A percentile compares a stretch with the other conserved stretches of the same genome.
Conservation (phyloP, 2,329 filamentous ascomycete species). For the Botrytis aclada region DNA sequence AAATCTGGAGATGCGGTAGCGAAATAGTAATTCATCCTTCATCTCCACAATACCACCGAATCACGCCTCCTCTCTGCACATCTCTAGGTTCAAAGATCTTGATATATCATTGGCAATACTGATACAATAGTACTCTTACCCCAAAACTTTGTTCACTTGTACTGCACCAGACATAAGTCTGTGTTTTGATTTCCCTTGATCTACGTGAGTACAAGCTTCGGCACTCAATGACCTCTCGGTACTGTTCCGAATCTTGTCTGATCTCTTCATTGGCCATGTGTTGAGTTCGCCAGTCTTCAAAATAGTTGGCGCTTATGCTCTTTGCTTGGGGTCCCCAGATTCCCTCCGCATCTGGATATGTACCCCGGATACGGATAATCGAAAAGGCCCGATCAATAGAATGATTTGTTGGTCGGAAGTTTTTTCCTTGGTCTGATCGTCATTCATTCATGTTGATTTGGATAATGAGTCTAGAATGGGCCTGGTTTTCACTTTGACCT, state of each 20-base stretch:
- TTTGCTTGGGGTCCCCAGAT: conserved; percentile 9
- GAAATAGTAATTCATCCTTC: neutral
- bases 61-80: neutral
- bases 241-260: neutral
- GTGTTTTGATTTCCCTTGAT: neutral
- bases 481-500: neutral
- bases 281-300: neutral
- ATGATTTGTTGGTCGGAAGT: neutral
- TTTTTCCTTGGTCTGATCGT: neutral
- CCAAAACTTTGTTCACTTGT: neutral
- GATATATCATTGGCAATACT: neutral
- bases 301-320: neutral
- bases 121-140: neutral
- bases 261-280: neutral
- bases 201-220: neutral
- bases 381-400: conserved; percentile 1
- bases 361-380: conserved; percentile 10
- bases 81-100: neutral
- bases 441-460: neutral
- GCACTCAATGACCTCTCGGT: neutral
- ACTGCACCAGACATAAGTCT: neutral
- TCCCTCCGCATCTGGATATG: neutral
- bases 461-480: neutral
- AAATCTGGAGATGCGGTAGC: neutral
- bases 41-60: neutral